Conservation (phyloP, 192 early-diverging fungal genomes). For the Pecoramyces ruminantium region DNA sequence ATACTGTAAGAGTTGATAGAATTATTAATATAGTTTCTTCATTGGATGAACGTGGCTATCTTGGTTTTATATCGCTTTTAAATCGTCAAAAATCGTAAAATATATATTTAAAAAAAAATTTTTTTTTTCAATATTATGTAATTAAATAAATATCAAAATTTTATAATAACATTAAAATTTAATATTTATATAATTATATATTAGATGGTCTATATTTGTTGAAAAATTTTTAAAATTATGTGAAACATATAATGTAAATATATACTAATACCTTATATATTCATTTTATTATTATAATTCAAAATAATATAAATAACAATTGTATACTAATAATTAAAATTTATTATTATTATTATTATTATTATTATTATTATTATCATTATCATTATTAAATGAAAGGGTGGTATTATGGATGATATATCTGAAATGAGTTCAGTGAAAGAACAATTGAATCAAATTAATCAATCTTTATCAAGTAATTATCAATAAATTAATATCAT, state of each 20-base stretch:
- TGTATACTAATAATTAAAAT: neutral
- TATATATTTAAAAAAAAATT: neutral
- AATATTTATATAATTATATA: too few relatives aligned
- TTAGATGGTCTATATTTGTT: constrained; percentile 37
- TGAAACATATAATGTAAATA: constrained; percentile 35
- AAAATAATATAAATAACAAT: neutral
- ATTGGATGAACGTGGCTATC: constrained; percentile 47
- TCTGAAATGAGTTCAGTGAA: neutral
- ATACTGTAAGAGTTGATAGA: constrained; percentile 37
- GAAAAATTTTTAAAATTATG: constrained; percentile 39
- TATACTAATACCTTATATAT: too few relatives aligned
- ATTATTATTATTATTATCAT: too few relatives aligned
- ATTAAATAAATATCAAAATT: too few relatives aligned
- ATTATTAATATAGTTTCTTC: constrained; percentile 45
- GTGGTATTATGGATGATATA: neutral
- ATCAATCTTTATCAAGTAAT: neutral
- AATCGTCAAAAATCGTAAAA: constrained; percentile 45
- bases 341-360: too few relatives aligned
- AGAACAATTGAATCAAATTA: neutral
- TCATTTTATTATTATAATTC: constrained; percentile 9
- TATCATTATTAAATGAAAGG: too few relatives aligned
- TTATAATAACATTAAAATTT: too few relatives aligned
- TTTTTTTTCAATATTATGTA: too few relatives aligned
- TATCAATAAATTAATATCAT: too few relatives aligned
- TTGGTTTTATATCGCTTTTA: constrained; percentile 60